A percentile compares a stretch with the other conserved stretches of the same genome.
Evolutionary conservation across 139 green algal species (phyloP).

Genomic region (Picochlorum sp.): DNA sequence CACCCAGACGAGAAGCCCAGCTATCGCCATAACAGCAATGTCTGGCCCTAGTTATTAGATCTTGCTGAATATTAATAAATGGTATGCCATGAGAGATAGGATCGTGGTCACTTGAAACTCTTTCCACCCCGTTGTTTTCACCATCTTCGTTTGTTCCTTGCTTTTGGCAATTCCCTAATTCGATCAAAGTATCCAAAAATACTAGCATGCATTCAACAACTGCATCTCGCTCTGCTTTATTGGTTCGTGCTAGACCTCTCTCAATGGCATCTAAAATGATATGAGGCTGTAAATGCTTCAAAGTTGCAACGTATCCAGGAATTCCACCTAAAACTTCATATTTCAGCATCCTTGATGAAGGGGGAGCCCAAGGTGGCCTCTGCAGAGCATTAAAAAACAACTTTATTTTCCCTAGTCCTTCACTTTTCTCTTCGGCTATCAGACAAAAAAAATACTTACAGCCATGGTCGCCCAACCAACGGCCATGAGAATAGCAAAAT

Average conservation of each 20-base stretch:
- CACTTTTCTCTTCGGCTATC: too few species aligned
- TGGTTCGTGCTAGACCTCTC: constrained; percentile 28
- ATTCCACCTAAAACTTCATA: constrained; percentile 31
- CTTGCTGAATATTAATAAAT: constrained; percentile 46
- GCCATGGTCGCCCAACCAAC: constrained; percentile 23
- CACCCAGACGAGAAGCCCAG: constrained; percentile 71
- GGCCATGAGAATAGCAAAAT: constrained; percentile 88
- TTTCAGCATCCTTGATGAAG: constrained; percentile 7
- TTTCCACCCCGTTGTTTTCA: not conserved
- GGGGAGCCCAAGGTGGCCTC: constrained; percentile 4
- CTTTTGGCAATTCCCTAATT: constrained; percentile 20
- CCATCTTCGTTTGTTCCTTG: not conserved
- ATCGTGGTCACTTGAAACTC: not conserved
- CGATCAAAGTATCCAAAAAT: constrained; percentile 68
- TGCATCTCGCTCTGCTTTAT: constrained; percentile 16
- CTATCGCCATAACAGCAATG: constrained; percentile 78
- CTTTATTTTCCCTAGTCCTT: too few species aligned
- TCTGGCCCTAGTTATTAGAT: constrained; percentile 66
- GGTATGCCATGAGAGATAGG: not conserved
- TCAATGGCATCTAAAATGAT: constrained; percentile 86
- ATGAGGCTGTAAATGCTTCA: constrained; percentile 60
- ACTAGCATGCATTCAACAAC: constrained; percentile 50
- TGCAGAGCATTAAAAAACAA: too few species aligned
- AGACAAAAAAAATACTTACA: too few species aligned
- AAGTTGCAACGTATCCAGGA: constrained; percentile 16